phyloP scores from a whole-genome alignment of 2,329 filamentous ascomycete species.

The Scleromitrula shiraiana region DNA sequence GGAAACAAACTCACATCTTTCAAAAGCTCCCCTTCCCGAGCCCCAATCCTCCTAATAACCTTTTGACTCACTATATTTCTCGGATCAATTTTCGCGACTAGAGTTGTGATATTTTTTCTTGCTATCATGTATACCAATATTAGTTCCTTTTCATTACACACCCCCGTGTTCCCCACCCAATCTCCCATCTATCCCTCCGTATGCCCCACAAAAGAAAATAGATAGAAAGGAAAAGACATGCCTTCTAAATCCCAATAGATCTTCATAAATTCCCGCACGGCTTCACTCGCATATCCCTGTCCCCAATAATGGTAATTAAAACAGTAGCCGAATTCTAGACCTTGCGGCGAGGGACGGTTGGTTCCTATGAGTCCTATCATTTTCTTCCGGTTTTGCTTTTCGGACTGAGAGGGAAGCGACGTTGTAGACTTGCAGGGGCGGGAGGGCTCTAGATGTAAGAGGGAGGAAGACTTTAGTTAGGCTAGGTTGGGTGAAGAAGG shows the following conservation, averaged over 20 bases:
- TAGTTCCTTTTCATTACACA: not conserved
- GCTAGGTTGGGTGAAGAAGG: too few species aligned
- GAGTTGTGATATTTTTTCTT: slow-evolving; percentile 13
- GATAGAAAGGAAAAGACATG: slow-evolving; percentile 2
- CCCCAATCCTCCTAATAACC: slow-evolving; percentile 15
- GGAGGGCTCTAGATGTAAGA: too few species aligned
- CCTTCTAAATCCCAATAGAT: slow-evolving; percentile 17
- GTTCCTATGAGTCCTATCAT: slow-evolving; percentile 21
- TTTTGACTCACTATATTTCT: slow-evolving; percentile 15
- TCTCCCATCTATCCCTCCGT: not conserved
- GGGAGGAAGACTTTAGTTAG: too few species aligned
- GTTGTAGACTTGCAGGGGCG: not conserved
- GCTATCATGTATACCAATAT: slow-evolving; percentile 1
- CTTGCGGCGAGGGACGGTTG: slow-evolving; percentile 14
- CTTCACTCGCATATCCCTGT: slow-evolving; percentile 19
- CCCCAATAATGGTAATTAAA: slow-evolving; percentile 20
- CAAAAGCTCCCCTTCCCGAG: slow-evolving; percentile 13
- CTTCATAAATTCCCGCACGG: slow-evolving; percentile 15
- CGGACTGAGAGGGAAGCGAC: not conserved
- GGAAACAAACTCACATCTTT: not conserved
- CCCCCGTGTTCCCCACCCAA: not conserved
- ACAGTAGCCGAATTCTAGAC: slow-evolving; percentile 20
- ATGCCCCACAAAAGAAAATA: too few species aligned
- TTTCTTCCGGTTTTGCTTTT: slow-evolving; percentile 5
- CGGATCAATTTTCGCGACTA: slow-evolving; percentile 19